phyloP scores from a whole-genome alignment of 345 rosid genomes.

The Lepidium didymum region DNA sequence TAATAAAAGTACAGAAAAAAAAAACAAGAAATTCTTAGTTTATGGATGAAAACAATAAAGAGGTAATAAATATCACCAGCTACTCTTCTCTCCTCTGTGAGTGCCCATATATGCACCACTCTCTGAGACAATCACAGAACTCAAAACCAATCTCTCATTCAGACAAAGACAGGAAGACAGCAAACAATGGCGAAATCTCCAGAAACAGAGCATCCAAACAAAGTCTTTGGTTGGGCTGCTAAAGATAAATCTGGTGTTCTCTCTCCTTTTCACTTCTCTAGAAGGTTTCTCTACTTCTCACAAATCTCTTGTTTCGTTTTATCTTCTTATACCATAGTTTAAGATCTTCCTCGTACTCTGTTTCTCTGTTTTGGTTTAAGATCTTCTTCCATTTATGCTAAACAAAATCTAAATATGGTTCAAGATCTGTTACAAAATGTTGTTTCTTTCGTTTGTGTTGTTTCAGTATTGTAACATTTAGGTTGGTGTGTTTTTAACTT shows the following conservation, averaged over 20 bases:
- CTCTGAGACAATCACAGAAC: not conserved
- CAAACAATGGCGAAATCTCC: constrained; percentile 52
- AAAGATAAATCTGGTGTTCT: constrained; percentile 57
- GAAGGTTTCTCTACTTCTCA: constrained; percentile 42
- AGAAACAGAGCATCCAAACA: constrained; percentile 56
- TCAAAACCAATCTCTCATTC: not conserved
- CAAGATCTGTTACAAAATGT: not conserved
- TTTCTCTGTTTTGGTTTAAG: not conserved
- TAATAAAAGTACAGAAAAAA: not conserved
- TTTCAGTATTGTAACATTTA: not conserved
- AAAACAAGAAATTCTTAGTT: not conserved
- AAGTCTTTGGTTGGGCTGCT: constrained; percentile 84
- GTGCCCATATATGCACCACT: constrained; percentile 8
- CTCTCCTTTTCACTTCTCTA: constrained; percentile 73
- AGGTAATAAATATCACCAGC: not conserved
- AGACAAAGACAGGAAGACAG: constrained; percentile 17
- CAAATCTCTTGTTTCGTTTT: not conserved
- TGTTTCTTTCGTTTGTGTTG: not conserved
- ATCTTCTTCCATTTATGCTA: not conserved
- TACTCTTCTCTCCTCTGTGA: not conserved
- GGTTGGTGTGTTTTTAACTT: not conserved
- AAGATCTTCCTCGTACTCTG: not conserved
- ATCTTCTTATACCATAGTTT: not conserved
- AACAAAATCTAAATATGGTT: not conserved
- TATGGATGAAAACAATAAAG: not conserved